Percentiles rank a stretch among this genome's conserved stretches.
Evolutionary conservation across 352 stramenopile species (phyloP).

Genomic region (Phytophthora pisi): DNA sequence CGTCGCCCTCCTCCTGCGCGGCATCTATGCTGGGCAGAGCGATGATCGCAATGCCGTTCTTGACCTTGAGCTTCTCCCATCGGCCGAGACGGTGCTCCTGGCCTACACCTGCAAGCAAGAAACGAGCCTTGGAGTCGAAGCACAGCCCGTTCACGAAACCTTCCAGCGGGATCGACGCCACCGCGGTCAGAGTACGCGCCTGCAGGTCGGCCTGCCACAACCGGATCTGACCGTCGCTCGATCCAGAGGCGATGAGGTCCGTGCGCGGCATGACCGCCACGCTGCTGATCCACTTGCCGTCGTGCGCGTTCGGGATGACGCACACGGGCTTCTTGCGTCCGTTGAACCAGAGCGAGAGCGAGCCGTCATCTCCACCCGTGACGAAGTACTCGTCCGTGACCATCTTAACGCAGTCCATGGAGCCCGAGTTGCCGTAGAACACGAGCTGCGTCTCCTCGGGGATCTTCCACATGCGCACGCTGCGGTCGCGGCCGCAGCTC

Average conservation of each 20-base stretch:
- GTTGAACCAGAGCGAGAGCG: constrained; percentile 92
- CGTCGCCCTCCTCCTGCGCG: constrained; percentile 36
- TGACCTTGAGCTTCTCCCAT: constrained; percentile 90
- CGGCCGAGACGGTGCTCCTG: constrained; percentile 93
- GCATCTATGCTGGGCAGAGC: constrained; percentile 71
- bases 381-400: constrained; percentile 94
- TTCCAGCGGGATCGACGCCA: constrained; percentile 75
- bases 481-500: constrained; percentile 90
- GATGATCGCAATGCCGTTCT: constrained; percentile 92
- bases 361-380: constrained; percentile 90
- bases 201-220: constrained; percentile 91
- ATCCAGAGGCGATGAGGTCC: constrained; percentile 92
- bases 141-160: constrained; percentile 77
- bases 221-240: constrained; percentile 90
- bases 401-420: constrained; percentile 93
- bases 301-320: constrained; percentile 86
- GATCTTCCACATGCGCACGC: constrained; percentile 96
- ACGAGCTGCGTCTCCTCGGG: constrained; percentile 95
- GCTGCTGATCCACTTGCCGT: constrained; percentile 91
- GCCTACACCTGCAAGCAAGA: constrained; percentile 90
- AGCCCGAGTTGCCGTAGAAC: constrained; percentile 90
- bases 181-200: constrained; percentile 61
- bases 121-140: constrained; percentile 84
- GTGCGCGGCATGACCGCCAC: constrained; percentile 89
- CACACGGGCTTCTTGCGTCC: constrained; percentile 93